A percentile compares a stretch with the other conserved stretches of the same genome.
These are phyloP conservation scores for Phytopythium kandeliae DNA, from an alignment of 352 stramenopile genomes.

Conservation along the genomic window DNA sequence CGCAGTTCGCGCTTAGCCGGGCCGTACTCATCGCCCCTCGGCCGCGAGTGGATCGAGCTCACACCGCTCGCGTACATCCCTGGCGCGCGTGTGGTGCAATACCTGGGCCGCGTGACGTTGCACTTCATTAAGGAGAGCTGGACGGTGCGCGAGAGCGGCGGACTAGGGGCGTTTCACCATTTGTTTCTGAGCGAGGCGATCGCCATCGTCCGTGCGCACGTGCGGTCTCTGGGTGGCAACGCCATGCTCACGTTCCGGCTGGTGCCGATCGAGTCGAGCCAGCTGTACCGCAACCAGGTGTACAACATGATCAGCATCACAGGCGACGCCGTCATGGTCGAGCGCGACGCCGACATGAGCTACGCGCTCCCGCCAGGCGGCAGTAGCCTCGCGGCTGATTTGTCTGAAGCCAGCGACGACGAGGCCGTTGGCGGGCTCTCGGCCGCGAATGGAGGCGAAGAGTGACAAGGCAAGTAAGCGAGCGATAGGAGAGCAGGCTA, in stretches of 20 bases:
- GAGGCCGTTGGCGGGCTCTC: slow-evolving; percentile 7
- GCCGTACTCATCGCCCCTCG: slow-evolving; percentile 17
- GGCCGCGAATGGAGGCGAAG: neutral
- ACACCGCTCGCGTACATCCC: slow-evolving; percentile 79
- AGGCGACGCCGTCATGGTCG: slow-evolving; percentile 78
- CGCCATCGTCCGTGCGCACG: slow-evolving; percentile 79
- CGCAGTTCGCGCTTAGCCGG: neutral
- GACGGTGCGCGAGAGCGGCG: slow-evolving; percentile 83
- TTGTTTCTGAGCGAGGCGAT: slow-evolving; percentile 86
- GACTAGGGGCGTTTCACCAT: slow-evolving; percentile 83
- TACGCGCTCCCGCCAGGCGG: slow-evolving; percentile 19
- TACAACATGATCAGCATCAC: slow-evolving; percentile 93
- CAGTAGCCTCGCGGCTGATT: slow-evolving; percentile 30
- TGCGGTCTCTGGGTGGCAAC: slow-evolving; percentile 77
- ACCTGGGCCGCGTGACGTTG: slow-evolving; percentile 81
- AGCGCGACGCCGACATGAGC: slow-evolving; percentile 40
- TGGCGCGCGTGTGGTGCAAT: slow-evolving; percentile 58
- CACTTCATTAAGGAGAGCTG: slow-evolving; percentile 91
- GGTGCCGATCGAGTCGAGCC: slow-evolving; percentile 83
- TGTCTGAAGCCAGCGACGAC: slow-evolving; percentile 14
- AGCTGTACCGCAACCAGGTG: slow-evolving; percentile 86
- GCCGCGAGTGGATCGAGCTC: slow-evolving; percentile 80
- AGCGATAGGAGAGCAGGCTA: no score
- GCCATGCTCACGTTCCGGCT: slow-evolving; percentile 85
- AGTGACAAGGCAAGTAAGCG: no score